These are phyloP conservation scores for Eucalyptus fibrosa DNA, from an alignment of 345 rosid species.

Conservation along the genomic window DNA sequence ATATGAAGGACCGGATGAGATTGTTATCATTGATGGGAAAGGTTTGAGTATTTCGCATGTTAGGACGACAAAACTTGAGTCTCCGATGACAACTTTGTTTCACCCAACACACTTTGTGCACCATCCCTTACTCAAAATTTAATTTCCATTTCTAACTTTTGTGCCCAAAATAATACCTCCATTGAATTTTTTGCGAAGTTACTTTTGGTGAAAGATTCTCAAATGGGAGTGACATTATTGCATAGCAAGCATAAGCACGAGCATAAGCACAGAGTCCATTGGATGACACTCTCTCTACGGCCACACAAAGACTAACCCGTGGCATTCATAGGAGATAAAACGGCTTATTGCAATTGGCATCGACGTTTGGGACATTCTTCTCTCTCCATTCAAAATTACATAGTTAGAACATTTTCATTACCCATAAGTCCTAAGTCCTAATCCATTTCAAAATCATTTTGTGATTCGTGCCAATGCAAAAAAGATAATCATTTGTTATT, in stretches of 20 bases:
- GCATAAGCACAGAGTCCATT: too few relatives aligned
- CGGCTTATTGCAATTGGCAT: fast-evolving
- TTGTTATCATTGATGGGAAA: too few relatives aligned
- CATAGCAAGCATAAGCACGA: background rate
- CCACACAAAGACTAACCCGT: background rate
- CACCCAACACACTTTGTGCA: background rate
- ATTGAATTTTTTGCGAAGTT: background rate
- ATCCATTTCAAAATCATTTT: background rate
- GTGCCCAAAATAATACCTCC: background rate
- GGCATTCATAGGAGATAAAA: background rate
- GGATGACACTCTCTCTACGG: background rate
- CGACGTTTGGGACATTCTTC: background rate
- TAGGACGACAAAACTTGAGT: background rate
- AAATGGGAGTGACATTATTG: background rate
- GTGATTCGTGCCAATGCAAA: background rate
- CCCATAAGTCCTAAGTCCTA: background rate
- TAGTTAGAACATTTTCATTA: background rate
- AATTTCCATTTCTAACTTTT: background rate
- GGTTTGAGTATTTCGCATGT: background rate
- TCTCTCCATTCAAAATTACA: background rate
- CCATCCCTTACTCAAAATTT: background rate
- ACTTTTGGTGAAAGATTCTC: background rate
- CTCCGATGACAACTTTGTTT: background rate
- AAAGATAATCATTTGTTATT: background rate
- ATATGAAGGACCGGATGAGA: background rate